Evolutionary conservation across 441 rosid genomes (phyloP).

Genomic region (Pelargonium fulgidum): DNA sequence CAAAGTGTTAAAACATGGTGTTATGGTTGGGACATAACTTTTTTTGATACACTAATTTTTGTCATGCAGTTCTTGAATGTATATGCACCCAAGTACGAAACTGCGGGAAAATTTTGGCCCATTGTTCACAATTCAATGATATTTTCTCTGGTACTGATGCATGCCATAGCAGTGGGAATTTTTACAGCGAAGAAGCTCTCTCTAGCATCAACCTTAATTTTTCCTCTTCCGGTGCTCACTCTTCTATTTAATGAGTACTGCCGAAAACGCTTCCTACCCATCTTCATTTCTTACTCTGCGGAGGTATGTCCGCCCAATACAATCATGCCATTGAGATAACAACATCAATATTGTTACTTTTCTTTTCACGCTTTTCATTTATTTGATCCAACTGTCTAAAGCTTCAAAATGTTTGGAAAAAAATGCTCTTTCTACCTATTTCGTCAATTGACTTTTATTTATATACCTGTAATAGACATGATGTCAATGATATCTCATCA

Average conservation of each 20-base stretch:
- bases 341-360: not conserved
- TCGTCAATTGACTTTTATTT: too few relatives aligned
- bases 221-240: conserved; percentile 75
- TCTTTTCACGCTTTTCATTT: not conserved
- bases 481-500: not conserved
- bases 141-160: conserved; percentile 89
- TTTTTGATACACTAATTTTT: conserved; percentile 15
- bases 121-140: conserved; percentile 81
- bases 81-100: conserved; percentile 75
- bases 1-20: not conserved
- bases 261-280: conserved; percentile 87
- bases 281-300: conserved; percentile 65
- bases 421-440: too few relatives aligned
- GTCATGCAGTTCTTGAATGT: conserved; percentile 73
- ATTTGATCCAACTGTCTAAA: not conserved
- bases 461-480: too few relatives aligned
- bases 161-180: conserved; percentile 77
- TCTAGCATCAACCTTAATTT: conserved; percentile 52
- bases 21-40: conserved; percentile 8
- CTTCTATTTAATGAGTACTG: conserved; percentile 94
- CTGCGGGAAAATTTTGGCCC: conserved; percentile 93
- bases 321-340: too few relatives aligned
- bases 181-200: conserved; percentile 75
- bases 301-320: conserved; percentile 45
- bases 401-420: not conserved